Percentiles rank a stretch among this genome's conserved stretches.
These are phyloP conservation scores for Exophiala viscosa DNA, from an alignment of 2,329 filamentous ascomycete genomes.

Conservation along the genomic window DNA sequence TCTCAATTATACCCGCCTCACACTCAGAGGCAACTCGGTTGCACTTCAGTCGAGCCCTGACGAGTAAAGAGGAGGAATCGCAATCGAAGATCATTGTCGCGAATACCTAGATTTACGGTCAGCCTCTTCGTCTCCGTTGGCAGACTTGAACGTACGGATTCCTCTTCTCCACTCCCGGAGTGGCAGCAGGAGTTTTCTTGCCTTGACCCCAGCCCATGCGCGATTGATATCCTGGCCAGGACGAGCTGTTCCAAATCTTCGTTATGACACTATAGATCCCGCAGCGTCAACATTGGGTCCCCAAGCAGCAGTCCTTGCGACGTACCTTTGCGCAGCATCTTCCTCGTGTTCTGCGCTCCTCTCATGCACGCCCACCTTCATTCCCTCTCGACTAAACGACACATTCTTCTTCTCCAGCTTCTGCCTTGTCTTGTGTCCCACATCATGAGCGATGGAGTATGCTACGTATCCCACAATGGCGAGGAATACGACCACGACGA, in stretches of 20 bases:
- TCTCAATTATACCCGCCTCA: too few species aligned
- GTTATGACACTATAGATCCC: conserved; percentile 40
- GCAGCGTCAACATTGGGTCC: not conserved
- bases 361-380: conserved; percentile 59
- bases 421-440: conserved; percentile 54
- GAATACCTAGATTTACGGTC: conserved; percentile 6
- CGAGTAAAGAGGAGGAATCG: conserved; percentile 8
- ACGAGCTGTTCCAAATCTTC: conserved; percentile 48
- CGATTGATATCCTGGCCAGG: conserved; percentile 46
- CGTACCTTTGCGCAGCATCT: conserved; percentile 56
- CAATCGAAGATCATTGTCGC: conserved; percentile 6
- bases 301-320: not conserved
- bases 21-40: too few species aligned
- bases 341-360: conserved; percentile 55
- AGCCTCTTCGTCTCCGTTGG: not conserved
- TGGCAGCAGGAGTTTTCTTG: conserved; percentile 7
- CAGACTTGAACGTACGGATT: conserved; percentile 22
- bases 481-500: conserved; percentile 49
- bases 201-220: conserved; percentile 36
- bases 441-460: conserved; percentile 57
- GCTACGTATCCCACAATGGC: conserved; percentile 55
- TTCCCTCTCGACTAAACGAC: conserved; percentile 57
- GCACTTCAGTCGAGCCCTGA: conserved; percentile 10
- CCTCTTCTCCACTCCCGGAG: conserved; percentile 18
- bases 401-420: conserved; percentile 65